phyloP scores from a whole-genome alignment of 2,329 filamentous ascomycete species.

The Phialocephala sp. region DNA sequence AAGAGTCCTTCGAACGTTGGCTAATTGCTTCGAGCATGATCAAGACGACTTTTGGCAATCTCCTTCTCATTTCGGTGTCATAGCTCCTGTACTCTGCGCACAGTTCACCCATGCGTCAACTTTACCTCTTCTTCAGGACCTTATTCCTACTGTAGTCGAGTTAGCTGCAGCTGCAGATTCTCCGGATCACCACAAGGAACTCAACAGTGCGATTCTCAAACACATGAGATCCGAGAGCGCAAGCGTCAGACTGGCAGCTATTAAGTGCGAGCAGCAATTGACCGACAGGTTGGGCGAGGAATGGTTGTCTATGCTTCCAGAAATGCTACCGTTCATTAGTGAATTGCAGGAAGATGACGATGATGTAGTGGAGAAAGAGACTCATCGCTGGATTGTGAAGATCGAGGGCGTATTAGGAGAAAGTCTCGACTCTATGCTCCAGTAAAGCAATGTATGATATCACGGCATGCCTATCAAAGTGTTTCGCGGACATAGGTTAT shows the following conservation, averaged over 20 bases:
- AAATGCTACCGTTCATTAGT: constrained; percentile 96
- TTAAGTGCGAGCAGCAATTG: constrained; percentile 80
- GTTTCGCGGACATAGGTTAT: not conserved
- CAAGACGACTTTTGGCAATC: constrained; percentile 97
- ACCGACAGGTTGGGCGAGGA: constrained; percentile 87
- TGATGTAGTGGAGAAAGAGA: constrained; percentile 88
- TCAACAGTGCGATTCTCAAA: constrained; percentile 80
- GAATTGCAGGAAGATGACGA: constrained; percentile 97
- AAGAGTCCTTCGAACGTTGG: constrained; percentile 72
- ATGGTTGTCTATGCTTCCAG: constrained; percentile 87
- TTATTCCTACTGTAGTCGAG: constrained; percentile 79
- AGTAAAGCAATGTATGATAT: constrained; percentile 53
- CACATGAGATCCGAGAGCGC: constrained; percentile 77
- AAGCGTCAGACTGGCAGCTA: constrained; percentile 77
- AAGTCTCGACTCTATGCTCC: constrained; percentile 89
- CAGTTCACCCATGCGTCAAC: constrained; percentile 62
- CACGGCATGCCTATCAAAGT: not conserved
- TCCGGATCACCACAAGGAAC: constrained; percentile 86
- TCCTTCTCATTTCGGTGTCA: constrained; percentile 80
- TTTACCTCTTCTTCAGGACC: constrained; percentile 53
- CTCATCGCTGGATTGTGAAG: constrained; percentile 84
- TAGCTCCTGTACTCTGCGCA: constrained; percentile 71
- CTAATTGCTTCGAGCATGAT: constrained; percentile 82
- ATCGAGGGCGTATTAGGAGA: constrained; percentile 92
- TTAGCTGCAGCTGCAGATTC: constrained; percentile 82